phyloP scores from a whole-genome alignment of 1,284 basidiomycete species.

The Chalciporus piperatoides region DNA sequence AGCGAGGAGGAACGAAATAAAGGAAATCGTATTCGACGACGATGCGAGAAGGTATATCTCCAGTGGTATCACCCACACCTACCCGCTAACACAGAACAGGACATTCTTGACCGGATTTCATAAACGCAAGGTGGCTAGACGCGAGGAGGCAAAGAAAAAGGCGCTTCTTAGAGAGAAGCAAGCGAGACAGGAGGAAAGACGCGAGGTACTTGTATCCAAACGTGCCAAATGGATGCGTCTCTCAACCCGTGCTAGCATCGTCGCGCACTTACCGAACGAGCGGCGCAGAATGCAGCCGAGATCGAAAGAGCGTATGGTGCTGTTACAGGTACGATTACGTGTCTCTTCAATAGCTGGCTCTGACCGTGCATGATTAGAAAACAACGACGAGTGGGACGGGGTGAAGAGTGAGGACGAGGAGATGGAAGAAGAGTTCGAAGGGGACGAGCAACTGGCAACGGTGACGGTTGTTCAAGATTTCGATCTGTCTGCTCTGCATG shows the following conservation, averaged over 20 bases:
- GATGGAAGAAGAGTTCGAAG: constrained; percentile 64
- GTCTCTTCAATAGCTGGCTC: constrained; percentile 4
- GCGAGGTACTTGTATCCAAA: constrained; percentile 50
- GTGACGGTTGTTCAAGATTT: constrained; percentile 82
- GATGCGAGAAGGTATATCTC: constrained; percentile 57
- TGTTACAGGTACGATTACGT: constrained; percentile 37
- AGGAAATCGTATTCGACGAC: constrained; percentile 75
- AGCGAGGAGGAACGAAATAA: constrained; percentile 55
- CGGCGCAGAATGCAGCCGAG: constrained; percentile 62
- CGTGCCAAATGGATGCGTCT: constrained; percentile 1
- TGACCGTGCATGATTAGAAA: constrained; percentile 25
- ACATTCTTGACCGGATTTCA: constrained; percentile 85
- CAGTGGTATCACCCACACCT: neutral
- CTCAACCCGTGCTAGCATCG: constrained; percentile 51
- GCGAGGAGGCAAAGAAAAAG: constrained; percentile 65
- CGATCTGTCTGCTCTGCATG: constrained; percentile 59
- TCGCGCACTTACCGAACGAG: constrained; percentile 64
- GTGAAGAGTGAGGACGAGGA: constrained; percentile 32
- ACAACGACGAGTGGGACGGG: constrained; percentile 37
- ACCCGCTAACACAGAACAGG: constrained; percentile 37
- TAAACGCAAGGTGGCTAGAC: constrained; percentile 77
- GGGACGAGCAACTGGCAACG: constrained; percentile 73
- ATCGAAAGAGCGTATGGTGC: constrained; percentile 71
- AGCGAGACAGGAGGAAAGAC: constrained; percentile 59
- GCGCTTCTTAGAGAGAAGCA: constrained; percentile 66